phyloP scores from a whole-genome alignment of 805 yeast species.

The Saturnispora bothae region DNA sequence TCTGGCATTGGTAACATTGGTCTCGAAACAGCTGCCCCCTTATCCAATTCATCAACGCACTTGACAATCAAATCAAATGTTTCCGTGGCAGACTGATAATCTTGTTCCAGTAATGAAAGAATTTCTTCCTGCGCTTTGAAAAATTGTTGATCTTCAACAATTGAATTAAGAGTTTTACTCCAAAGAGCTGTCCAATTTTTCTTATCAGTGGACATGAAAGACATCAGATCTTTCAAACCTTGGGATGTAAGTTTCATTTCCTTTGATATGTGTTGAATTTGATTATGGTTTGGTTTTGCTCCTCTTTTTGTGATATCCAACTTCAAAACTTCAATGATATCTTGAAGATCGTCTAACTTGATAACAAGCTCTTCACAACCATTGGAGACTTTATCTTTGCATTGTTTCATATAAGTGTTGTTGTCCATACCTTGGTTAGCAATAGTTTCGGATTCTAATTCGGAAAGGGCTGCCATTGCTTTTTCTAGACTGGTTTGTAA shows the following conservation, averaged over 20 bases:
- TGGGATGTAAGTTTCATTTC: conserved; percentile 52
- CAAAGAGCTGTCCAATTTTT: conserved; percentile 84
- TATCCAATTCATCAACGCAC: conserved; percentile 69
- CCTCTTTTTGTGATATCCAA: conserved; percentile 90
- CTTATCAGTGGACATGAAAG: conserved; percentile 58
- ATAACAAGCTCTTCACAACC: conserved; percentile 69
- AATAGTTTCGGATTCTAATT: conserved; percentile 5
- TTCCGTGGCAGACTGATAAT: conserved; percentile 67
- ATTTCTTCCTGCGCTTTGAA: conserved; percentile 84
- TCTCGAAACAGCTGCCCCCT: conserved; percentile 34
- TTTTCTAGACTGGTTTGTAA: conserved; percentile 28
- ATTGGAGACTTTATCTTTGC: conserved; percentile 61
- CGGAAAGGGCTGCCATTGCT: conserved; percentile 31
- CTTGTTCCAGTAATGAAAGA: conserved; percentile 68
- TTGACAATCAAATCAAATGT: conserved; percentile 74
- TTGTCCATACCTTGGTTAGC: conserved; percentile 21
- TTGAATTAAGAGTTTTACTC: conserved; percentile 83
- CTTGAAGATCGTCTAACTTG: conserved; percentile 84
- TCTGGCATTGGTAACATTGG: conserved; percentile 30
- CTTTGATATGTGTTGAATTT: conserved; percentile 51
- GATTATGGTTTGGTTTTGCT: conserved; percentile 67
- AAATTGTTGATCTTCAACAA: conserved; percentile 90
- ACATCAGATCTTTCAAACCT: conserved; percentile 43
- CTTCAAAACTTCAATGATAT: conserved; percentile 76
- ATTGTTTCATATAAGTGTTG: conserved; percentile 56